A percentile compares a stretch with the other conserved stretches of the same genome.
Conservation (phyloP, 108 stramenopile genomes). For the Nitzschia sp. region DNA sequence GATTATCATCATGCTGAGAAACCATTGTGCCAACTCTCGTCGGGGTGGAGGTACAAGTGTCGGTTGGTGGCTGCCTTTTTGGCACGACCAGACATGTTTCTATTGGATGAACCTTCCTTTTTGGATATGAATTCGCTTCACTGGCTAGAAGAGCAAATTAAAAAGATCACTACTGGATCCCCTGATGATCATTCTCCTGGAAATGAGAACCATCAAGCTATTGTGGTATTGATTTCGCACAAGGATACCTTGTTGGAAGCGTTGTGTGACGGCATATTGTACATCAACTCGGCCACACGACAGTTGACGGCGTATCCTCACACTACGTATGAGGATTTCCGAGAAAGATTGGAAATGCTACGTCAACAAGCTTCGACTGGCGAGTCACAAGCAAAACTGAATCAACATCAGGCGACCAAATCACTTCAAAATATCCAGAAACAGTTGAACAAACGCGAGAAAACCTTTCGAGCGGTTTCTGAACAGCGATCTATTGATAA, state of each 20-base stretch:
- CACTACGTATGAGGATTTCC: slow-evolving; percentile 49
- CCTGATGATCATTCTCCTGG: too few species aligned
- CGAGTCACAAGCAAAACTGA: slow-evolving; percentile 6
- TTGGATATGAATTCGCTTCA: slow-evolving; percentile 43
- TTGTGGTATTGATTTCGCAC: slow-evolving; percentile 62
- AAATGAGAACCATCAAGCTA: slow-evolving; percentile 22
- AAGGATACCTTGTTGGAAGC: slow-evolving; percentile 52
- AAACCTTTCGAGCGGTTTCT: slow-evolving; percentile 33
- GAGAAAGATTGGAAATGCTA: background rate
- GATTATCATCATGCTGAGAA: slow-evolving; percentile 20
- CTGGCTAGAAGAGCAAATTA: slow-evolving; percentile 42
- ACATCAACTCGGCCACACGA: slow-evolving; percentile 53
- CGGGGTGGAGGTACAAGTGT: slow-evolving; percentile 72
- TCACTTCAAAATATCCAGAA: slow-evolving; percentile 38
- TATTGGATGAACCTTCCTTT: slow-evolving; percentile 73
- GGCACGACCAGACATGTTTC: slow-evolving; percentile 47
- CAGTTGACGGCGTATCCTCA: slow-evolving; percentile 40
- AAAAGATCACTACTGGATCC: slow-evolving; percentile 12
- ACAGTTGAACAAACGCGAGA: slow-evolving; percentile 37
- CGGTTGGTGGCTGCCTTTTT: slow-evolving; percentile 46
- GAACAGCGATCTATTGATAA: slow-evolving; percentile 30
- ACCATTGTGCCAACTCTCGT: slow-evolving; percentile 33
- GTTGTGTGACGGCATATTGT: slow-evolving; percentile 50
- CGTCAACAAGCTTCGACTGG: slow-evolving; percentile 17
- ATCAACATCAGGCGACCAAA: slow-evolving; percentile 38